These are phyloP conservation scores for Plasmodium fragile DNA, from an alignment of 169 alveolate species.

Conservation along the genomic window DNA sequence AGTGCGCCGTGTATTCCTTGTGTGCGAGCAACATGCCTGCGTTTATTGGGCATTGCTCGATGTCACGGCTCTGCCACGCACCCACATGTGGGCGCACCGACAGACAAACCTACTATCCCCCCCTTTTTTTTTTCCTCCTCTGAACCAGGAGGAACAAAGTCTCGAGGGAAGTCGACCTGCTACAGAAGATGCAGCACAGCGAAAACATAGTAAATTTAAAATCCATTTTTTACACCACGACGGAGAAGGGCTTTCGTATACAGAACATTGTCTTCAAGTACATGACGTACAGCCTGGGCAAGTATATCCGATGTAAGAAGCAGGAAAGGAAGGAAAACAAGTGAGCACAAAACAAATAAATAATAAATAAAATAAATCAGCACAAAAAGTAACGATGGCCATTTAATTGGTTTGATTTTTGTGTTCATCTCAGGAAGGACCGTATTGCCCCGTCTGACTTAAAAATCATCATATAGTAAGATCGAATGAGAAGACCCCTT, in stretches of 20 bases:
- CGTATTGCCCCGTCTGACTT: constrained; percentile 37
- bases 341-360: constrained; percentile 18
- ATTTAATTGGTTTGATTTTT: neutral
- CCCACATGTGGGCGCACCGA: neutral
- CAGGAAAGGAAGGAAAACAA: constrained; percentile 60
- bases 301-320: constrained; percentile 47
- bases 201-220: constrained; percentile 39
- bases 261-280: constrained; percentile 63
- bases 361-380: neutral
- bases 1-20: neutral
- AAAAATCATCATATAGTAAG: constrained; percentile 45
- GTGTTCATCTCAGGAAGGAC: constrained; percentile 4
- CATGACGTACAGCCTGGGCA: constrained; percentile 72
- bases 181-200: constrained; percentile 50
- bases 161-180: constrained; percentile 70
- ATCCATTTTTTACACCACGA: constrained; percentile 57
- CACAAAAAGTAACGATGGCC: neutral
- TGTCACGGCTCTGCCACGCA: neutral
- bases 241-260: constrained; percentile 60
- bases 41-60: neutral
- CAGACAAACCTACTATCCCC: neutral
- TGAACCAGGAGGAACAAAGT: constrained; percentile 61
- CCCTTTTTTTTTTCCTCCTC: neutral
- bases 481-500: neutral
- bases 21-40: neutral